Base-by-base conservation (phyloP, 2,329 filamentous ascomycete species). In the Aspergillus brunneoviolaceus region DNA sequence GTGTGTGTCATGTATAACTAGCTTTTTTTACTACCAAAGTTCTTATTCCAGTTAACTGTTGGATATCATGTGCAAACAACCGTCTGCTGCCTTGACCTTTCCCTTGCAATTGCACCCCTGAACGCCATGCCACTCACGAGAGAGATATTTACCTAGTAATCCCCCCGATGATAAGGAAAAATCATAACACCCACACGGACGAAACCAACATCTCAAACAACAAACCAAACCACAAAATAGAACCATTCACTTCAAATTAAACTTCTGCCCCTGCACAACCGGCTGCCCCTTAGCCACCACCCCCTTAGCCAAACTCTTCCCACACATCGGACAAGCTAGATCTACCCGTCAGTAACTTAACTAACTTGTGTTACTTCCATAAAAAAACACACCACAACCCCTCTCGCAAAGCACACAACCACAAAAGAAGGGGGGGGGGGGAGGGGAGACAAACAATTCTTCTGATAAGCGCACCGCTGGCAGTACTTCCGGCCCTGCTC, bases 261-360 rank as follows among this genome's bases (percentile, higher is more conserved):
- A 87, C 68, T 87, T 88, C 69, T 87, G 84, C 1, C 84, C 85
- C 50, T 83, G 77, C 11, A 89, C 79, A 4, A 82, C 75, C 5
- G 85, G 85, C 7, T 81, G 83, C 10, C 79, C 77, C 5, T 77
- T 76, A 4, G 23, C 23, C 42, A 65, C 60, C 4, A 78, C 69
- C 48, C 80, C 82, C 23, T 79, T 83, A 11, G 81, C 68, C 65
- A 79, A 60, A 60, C 68, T 76, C 71, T 87, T 88, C 45, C 86
- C 86, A 67, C 86, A 89, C 76, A 87, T 85, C 19, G 85, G 79
- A 69, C 86, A 89, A 3, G 82, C 86, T 87, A 59, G 33, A 39
- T 7, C 6, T 23, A 45, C 39, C 14, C 16, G n/a, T 16, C 14
- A 29, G 39, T 35, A 39, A 42, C 25, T 9, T 56, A n/a, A 29